phyloP scores from a whole-genome alignment of 2,329 filamentous ascomycete genomes.

The Metarhizium rileyi region DNA sequence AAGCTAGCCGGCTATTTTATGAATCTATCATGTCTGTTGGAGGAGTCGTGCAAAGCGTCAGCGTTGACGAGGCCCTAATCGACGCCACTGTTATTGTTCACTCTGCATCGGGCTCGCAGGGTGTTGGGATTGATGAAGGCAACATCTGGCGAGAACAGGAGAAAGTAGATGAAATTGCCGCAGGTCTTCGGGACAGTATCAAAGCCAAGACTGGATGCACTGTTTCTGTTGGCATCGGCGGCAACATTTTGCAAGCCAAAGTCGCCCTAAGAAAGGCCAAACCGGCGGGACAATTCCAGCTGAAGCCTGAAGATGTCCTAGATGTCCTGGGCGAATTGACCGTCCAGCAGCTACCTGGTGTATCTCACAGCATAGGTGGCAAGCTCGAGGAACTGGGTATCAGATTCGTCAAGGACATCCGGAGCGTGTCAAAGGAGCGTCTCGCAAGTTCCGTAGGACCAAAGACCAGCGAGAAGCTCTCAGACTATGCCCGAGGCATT shows the following conservation, averaged over 20 bases:
- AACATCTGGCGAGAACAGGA: conserved; percentile 70
- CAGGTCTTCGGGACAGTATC: conserved; percentile 56
- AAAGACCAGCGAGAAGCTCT: conserved; percentile 85
- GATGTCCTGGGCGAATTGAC: conserved; percentile 67
- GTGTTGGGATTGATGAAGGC: conserved; percentile 52
- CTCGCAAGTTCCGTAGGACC: conserved; percentile 68
- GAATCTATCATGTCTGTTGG: conserved; percentile 69
- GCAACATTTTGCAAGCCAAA: conserved; percentile 84
- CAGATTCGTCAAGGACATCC: conserved; percentile 72
- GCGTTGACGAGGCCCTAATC: conserved; percentile 87
- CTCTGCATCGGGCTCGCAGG: conserved; percentile 54
- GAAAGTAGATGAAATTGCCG: conserved; percentile 61
- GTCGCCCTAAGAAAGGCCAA: conserved; percentile 86
- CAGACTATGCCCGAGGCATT: conserved; percentile 83
- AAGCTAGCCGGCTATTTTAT: conserved; percentile 82
- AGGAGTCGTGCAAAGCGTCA: conserved; percentile 87
- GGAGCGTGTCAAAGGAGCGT: conserved; percentile 65
- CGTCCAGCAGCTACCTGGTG: conserved; percentile 77
- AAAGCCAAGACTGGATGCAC: conserved; percentile 70
- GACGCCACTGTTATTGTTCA: conserved; percentile 69
- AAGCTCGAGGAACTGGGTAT: conserved; percentile 84
- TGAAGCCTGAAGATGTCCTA: conserved; percentile 71
- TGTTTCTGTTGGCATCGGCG: conserved; percentile 87
- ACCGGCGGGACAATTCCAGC: conserved; percentile 82
- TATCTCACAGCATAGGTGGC: conserved; percentile 80